Evolutionary conservation across 2,329 filamentous ascomycete species (phyloP), one percentile per base, ranked within the genome.

Genomic region (Apiospora hydei): DNA sequence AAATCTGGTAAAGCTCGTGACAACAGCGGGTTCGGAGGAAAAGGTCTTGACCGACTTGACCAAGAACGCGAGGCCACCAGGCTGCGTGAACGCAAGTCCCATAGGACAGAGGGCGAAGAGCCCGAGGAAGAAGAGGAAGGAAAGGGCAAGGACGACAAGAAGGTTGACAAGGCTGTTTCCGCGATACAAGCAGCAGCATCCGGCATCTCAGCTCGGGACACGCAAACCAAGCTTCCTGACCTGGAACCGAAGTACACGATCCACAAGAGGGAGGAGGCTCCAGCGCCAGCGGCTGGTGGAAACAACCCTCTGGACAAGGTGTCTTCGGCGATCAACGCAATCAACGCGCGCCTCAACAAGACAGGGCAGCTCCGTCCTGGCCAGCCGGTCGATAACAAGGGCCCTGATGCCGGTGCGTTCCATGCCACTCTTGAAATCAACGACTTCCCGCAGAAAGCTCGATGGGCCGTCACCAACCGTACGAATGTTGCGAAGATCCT

Each of bases 401-500:
- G 96, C 0, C 96, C 96, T 0, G 96, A 99, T 82, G 96, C 96
- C 3, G 96, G 96, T 69, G 95, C 95, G 0, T 99, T 95, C 88
- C 96, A 99, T 82, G 95, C 96, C 21, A 98, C 96, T 4, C 88
- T 99, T 74, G 96, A 98, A 83, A 99, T 99, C 89, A 99, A 99
- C 83, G 96, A 99, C 83, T 98, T 98, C 83, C 96, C 96, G 46
- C 96, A 99, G 82, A 98, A 98, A 87, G 96, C 96, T 75, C 91
- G 96, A 77, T 99, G 96, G 96, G 96, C 95, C 14, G 96, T 99
- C 84, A 99, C 96, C 51, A 99, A 99, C 82, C 91, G 96, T 75
- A 98, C 96, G 47, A 99, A 99, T 79, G 96, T 99, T 72, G 95
- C 96, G 77, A 99, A 98, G 87, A 98, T 99, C 77, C 88, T 99